Percentiles rank a stretch among this genome's conserved stretches.
Evolutionary conservation across 805 yeast species (phyloP).

Genomic region (Cyberlindnera amylophila): DNA sequence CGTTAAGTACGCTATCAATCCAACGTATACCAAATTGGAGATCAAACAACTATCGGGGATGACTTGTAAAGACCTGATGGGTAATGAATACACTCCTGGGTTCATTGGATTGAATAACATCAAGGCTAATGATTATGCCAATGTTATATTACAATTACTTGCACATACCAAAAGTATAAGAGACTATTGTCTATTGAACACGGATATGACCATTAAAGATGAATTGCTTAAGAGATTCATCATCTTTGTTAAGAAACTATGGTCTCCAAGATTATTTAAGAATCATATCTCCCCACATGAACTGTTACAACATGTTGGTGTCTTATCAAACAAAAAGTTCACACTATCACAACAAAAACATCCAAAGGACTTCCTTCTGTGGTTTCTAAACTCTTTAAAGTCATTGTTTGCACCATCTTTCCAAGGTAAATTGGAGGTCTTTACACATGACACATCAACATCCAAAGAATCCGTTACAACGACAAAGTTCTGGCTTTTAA

Average conservation of each 20-base stretch:
- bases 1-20: constrained; percentile 49
- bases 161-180: constrained; percentile 52
- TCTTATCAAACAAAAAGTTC: constrained; percentile 41
- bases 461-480: neutral
- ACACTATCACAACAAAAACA: constrained; percentile 37
- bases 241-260: constrained; percentile 49
- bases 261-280: constrained; percentile 59
- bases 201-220: constrained; percentile 15
- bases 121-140: constrained; percentile 49
- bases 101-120: constrained; percentile 61
- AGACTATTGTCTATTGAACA: constrained; percentile 37
- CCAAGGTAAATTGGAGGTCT: constrained; percentile 49
- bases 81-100: constrained; percentile 53
- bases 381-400: constrained; percentile 53
- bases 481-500: constrained; percentile 47
- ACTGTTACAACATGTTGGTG: constrained; percentile 46
- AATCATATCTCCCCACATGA: constrained; percentile 68
- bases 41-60: constrained; percentile 27
- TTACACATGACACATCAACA: neutral
- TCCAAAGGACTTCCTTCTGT: constrained; percentile 55
- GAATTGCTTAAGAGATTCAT: constrained; percentile 44
- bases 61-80: constrained; percentile 38
- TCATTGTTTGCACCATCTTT: constrained; percentile 34
- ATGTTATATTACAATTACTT: constrained; percentile 52
- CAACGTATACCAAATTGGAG: constrained; percentile 36